A percentile compares a stretch with the other conserved stretches of the same genome.
Conservation (phyloP, 441 rosid species). For the Aquilaria agallochum region DNA sequence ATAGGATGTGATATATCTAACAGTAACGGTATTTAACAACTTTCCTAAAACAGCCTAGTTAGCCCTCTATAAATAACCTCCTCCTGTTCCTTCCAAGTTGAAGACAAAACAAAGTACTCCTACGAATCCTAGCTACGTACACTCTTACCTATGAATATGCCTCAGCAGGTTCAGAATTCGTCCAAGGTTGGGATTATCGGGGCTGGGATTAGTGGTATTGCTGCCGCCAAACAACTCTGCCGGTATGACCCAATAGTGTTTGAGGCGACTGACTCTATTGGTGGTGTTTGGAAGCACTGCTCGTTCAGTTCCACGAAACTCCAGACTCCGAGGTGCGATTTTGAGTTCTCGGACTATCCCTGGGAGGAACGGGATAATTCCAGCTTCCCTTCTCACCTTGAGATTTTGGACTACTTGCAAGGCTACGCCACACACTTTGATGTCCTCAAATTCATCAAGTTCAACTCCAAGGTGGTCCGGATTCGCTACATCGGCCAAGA, state of each 20-base stretch:
- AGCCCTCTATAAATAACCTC: too few species aligned
- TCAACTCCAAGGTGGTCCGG: conserved; percentile 42
- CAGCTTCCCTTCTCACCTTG: conserved; percentile 33
- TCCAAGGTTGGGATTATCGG: conserved; percentile 50
- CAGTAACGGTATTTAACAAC: too few species aligned
- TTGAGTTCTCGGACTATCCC: conserved; percentile 57
- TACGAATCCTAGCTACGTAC: too few species aligned
- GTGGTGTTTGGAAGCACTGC: conserved; percentile 67
- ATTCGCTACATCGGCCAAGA: conserved; percentile 29
- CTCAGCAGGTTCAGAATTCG: not conserved
- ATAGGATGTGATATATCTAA: too few species aligned
- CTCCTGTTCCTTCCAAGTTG: too few species aligned
- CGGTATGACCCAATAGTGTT: conserved; percentile 34
- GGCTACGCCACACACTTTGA: conserved; percentile 46
- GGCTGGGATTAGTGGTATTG: conserved; percentile 58
- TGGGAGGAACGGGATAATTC: conserved; percentile 44
- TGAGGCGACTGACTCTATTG: conserved; percentile 51
- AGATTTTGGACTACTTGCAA: conserved; percentile 45
- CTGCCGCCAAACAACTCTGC: conserved; percentile 50
- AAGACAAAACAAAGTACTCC: too few species aligned
- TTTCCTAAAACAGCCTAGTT: too few species aligned
- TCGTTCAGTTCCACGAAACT: conserved; percentile 48
- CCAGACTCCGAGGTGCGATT: conserved; percentile 51
- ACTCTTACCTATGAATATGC: too few species aligned
- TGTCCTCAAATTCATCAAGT: conserved; percentile 35